phyloP scores from a whole-genome alignment of 1,284 basidiomycete species.

The Pseudozyma sp. region DNA sequence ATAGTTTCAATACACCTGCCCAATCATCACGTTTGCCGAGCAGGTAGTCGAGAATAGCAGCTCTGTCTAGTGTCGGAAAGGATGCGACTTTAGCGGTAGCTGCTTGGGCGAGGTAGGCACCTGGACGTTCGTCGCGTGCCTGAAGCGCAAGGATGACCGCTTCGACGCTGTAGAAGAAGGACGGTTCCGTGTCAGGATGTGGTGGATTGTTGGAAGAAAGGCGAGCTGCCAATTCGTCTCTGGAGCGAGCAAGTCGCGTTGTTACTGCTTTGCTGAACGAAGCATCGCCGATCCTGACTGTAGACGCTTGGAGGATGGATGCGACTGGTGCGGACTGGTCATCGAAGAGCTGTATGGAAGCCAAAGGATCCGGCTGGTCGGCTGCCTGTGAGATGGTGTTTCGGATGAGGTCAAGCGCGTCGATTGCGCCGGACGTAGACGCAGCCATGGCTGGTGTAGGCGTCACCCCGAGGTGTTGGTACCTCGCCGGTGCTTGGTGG shows the following conservation, averaged over 20 bases:
- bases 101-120: conserved; percentile 61
- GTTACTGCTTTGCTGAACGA: conserved; percentile 17
- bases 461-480: background rate
- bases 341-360: conserved; percentile 37
- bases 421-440: conserved; percentile 13
- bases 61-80: conserved; percentile 59
- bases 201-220: conserved; percentile 25
- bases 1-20: conserved; percentile 48
- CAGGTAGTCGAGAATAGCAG: conserved; percentile 60
- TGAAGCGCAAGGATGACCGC: conserved; percentile 62
- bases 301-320: conserved; percentile 26
- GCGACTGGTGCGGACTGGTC: conserved; percentile 12
- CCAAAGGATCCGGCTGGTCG: conserved; percentile 13
- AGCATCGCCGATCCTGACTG: conserved; percentile 22
- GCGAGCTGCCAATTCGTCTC: conserved; percentile 33
- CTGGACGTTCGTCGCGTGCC: conserved; percentile 57
- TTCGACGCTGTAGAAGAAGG: conserved; percentile 56
- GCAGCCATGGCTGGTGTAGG: conserved; percentile 18
- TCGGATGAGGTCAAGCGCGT: conserved; percentile 47
- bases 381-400: conserved; percentile 17
- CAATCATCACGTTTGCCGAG: conserved; percentile 57
- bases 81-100: conserved; percentile 54
- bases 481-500: too few species aligned
- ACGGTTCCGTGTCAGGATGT: conserved; percentile 37
- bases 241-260: conserved; percentile 47